Percentiles rank a stretch among this genome's conserved stretches.
Evolutionary conservation across 495 filamentous ascomycete species (phyloP).

Genomic region (Xylaria curta): DNA sequence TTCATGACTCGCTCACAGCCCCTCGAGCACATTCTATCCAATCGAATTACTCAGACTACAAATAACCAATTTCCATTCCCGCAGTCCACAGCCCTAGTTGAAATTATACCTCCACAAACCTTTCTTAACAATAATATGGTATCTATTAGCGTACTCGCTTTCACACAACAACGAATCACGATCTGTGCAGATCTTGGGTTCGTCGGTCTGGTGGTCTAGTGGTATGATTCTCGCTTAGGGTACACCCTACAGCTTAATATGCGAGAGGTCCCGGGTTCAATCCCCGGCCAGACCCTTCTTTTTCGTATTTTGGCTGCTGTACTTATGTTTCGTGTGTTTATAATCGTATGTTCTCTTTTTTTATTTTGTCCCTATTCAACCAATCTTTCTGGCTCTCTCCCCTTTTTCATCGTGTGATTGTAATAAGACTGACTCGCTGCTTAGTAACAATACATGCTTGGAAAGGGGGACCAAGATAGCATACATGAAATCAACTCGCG

Average conservation of each 20-base stretch:
- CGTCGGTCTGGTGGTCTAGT: slow-evolving; percentile 28
- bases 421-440: no score
- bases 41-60: neutral
- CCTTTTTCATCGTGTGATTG: no score
- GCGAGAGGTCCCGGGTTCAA: slow-evolving; percentile 31
- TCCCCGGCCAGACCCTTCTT: slow-evolving; percentile 29
- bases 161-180: neutral
- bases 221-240: slow-evolving; percentile 31
- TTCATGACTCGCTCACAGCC: neutral
- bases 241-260: slow-evolving; percentile 24
- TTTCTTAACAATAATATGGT: neutral
- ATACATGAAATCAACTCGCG: no score
- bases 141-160: neutral
- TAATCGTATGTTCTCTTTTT: neutral
- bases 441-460: no score
- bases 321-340: neutral
- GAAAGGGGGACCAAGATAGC: no score
- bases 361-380: neutral
- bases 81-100: neutral
- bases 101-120: neutral
- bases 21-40: neutral
- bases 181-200: neutral
- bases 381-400: no score
- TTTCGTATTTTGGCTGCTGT: neutral
- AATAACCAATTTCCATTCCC: neutral